A percentile compares a stretch with the other conserved stretches of the same genome.
phyloP scores from a whole-genome alignment of 495 filamentous ascomycete species.

The Hyphodiscus hymeniophilus region DNA sequence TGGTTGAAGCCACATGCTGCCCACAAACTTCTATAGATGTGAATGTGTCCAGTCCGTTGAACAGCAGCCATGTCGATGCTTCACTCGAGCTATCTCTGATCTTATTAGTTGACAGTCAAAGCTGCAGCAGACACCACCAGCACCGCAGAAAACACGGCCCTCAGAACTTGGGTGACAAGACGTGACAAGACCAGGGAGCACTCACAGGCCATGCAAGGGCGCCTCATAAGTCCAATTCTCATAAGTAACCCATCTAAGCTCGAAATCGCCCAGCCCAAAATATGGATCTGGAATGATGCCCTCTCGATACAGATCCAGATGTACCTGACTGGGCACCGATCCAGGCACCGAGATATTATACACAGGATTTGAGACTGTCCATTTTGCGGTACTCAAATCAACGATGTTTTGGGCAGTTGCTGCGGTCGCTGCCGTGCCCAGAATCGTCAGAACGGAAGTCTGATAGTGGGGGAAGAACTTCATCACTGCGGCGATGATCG shows the following conservation, averaged over 20 bases:
- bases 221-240: conserved; percentile 49
- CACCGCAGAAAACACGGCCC: too few relatives aligned
- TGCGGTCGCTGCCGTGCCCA: not conserved
- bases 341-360: conserved; percentile 50
- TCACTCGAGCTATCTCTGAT: conserved; percentile 11
- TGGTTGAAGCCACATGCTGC: conserved; percentile 49
- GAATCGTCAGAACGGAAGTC: conserved; percentile 1
- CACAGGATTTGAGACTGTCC: conserved; percentile 46
- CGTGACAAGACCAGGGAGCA: too few relatives aligned
- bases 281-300: conserved; percentile 50
- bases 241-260: conserved; percentile 60
- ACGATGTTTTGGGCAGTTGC: conserved; percentile 31
- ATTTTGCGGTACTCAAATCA: conserved; percentile 42
- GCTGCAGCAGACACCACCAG: not conserved
- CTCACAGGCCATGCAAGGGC: conserved; percentile 39
- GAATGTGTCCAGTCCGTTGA: conserved; percentile 68
- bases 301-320: conserved; percentile 51
- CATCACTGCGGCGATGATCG: not conserved
- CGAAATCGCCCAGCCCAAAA: conserved; percentile 52
- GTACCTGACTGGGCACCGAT: conserved; percentile 54
- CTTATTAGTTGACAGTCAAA: not conserved
- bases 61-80: conserved; percentile 44
- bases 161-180: too few relatives aligned
- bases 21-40: conserved; percentile 53
- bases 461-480: conserved; percentile 2